Conservation (phyloP, 2,329 filamentous ascomycete genomes). For the Beauveria sp. region DNA sequence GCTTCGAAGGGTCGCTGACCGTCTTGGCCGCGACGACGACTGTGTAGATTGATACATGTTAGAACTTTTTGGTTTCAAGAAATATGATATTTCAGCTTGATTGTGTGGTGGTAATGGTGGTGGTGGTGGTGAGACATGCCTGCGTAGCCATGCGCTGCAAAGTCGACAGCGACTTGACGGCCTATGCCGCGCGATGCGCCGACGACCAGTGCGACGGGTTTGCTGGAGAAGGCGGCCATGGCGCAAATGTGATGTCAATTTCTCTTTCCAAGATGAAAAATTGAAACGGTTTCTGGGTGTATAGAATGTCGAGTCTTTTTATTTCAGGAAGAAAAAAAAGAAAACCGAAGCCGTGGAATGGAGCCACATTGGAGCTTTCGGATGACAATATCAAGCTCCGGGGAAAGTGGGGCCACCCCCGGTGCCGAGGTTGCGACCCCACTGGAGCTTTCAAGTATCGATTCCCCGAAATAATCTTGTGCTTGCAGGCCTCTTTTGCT, state of each 20-base stretch:
- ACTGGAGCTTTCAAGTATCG: neutral
- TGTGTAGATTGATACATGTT: conserved; percentile 22
- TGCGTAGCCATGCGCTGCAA: conserved; percentile 62
- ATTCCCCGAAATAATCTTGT: neutral
- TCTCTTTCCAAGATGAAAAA: neutral
- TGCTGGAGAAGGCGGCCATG: conserved; percentile 16
- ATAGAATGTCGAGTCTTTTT: too few species aligned
- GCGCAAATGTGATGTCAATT: neutral
- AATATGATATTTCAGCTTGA: too few species aligned
- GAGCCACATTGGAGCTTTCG: neutral
- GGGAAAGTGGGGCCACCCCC: conserved; percentile 6
- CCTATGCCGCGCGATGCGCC: conserved; percentile 77
- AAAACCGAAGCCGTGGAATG: neutral
- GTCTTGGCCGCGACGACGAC: conserved; percentile 75
- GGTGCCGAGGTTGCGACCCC: conserved; percentile 7
- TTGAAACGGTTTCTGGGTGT: too few species aligned
- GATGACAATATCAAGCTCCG: conserved; percentile 8
- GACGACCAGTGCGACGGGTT: conserved; percentile 61
- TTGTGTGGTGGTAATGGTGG: neutral
- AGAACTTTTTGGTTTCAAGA: too few species aligned
- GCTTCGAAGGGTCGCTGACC: conserved; percentile 52
- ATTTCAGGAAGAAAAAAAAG: neutral
- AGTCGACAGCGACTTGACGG: conserved; percentile 69
- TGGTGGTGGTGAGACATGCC: conserved; percentile 37
- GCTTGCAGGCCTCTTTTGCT: neutral